Base-by-base conservation (phyloP, 495 filamentous ascomycete genomes). In the Penicillium simplicissimum region DNA sequence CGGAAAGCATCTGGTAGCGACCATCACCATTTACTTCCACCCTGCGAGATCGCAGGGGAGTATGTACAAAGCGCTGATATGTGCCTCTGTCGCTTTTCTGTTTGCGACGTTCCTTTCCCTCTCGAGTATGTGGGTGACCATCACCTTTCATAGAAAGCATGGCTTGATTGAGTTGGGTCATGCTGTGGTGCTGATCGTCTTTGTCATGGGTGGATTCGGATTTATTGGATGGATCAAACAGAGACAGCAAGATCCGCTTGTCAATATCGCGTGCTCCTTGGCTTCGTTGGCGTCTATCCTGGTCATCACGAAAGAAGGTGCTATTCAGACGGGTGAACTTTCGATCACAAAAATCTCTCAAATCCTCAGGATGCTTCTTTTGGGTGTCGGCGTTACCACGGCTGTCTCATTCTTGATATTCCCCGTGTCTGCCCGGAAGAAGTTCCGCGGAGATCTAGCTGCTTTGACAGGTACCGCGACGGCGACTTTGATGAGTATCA, bases 181-280 rank as follows among this genome's bases (percentile, higher is more conserved):
- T 76, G 84, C 82, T 6, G 73, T 98, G 35, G 88, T 98, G 15
- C 78, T 98, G 37, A 76, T 93, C 47, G 81, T 97, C 2, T 97
- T 97, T 70, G 90, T 91, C 65, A 95, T 91, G 10, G 93, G 90
- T 43, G 93, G 92, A 0, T 78, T 97, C 33, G 95, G 95, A 1
- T 88, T 96, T 65, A 85, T 97, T 8, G 95, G 92, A 53, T 98
- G 95, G 92, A 84, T 87, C 25, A 98, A 98, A 75, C 94, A 97
- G 73, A 85, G 79, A 63, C 81, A 93, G 58, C 89, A 88, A 34
- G 87, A 94, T 71, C 93, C 95, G 10, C 77, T 97, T n/a, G 92
- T 97, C 59, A 93, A 93, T 67, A 90, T 96, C 36, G 93, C 92
- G 21, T 93, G 90, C 71, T 96, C 93, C 19, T 77, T 98, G 60